phyloP scores from a whole-genome alignment of 495 filamentous ascomycete genomes.

The Xylaria castorea region DNA sequence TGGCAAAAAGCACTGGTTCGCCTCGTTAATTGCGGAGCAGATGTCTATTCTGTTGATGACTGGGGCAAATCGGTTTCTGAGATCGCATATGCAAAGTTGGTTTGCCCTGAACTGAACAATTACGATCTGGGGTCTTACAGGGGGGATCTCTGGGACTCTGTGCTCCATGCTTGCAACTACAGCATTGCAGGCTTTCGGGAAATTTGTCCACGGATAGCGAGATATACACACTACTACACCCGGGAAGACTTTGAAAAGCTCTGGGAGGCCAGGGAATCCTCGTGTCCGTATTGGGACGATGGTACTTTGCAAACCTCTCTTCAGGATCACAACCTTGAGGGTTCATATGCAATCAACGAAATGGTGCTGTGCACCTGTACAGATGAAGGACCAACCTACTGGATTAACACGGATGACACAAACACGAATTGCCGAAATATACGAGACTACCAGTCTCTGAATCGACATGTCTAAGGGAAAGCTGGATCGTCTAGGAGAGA shows the following conservation, averaged over 20 bases:
- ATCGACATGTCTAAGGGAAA: background rate
- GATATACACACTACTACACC: background rate
- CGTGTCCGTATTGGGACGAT: too few species aligned
- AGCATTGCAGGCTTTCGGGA: constrained; percentile 14
- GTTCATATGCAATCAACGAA: background rate
- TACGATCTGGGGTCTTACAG: constrained; percentile 14
- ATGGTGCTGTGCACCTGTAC: too few species aligned
- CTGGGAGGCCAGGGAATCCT: background rate
- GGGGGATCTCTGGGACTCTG: constrained; percentile 19
- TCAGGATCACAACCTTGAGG: too few species aligned
- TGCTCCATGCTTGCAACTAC: constrained; percentile 11
- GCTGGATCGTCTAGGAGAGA: too few species aligned
- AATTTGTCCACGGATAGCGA: background rate
- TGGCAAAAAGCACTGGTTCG: constrained; percentile 21
- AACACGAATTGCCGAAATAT: background rate
- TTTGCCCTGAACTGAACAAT: background rate
- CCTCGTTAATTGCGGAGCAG: constrained; percentile 13
- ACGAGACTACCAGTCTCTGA: background rate
- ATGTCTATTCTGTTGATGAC: constrained; percentile 9
- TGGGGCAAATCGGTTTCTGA: constrained; percentile 13
- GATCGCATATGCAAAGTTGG: constrained; percentile 13
- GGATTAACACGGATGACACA: background rate
- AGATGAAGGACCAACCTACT: background rate
- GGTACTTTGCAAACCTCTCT: background rate
- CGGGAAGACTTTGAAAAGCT: background rate